Conservation (phyloP, 305 asterid species). For the Rubia tinctorum region DNA sequence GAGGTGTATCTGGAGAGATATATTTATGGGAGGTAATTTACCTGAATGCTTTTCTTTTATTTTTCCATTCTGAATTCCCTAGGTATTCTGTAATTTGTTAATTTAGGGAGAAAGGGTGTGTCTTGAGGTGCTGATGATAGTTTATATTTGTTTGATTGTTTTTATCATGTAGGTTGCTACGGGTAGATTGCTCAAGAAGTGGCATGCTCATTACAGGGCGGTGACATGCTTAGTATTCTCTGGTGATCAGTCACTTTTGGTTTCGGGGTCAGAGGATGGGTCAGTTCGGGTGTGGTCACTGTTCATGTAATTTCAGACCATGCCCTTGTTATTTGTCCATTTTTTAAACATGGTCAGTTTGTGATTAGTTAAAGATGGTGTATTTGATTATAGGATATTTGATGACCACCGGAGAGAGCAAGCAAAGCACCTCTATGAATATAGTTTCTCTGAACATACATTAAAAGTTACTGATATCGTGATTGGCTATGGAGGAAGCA, state of each 20-base stretch:
- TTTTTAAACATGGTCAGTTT: constrained; percentile 7
- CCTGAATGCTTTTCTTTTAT: not conserved
- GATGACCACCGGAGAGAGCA: constrained; percentile 56
- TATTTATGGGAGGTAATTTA: constrained; percentile 86
- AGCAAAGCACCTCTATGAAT: constrained; percentile 55
- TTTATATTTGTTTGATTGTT: not conserved
- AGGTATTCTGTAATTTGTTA: not conserved
- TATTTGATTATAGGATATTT: constrained; percentile 51
- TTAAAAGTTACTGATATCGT: constrained; percentile 73
- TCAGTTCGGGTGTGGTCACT: constrained; percentile 92
- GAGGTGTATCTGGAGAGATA: constrained; percentile 75
- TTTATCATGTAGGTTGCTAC: constrained; percentile 51
- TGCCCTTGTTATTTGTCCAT: not conserved
- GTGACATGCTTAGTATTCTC: constrained; percentile 72
- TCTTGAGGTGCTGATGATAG: not conserved
- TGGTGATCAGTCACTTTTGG: constrained; percentile 83
- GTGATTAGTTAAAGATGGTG: constrained; percentile 2
- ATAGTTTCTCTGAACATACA: constrained; percentile 77
- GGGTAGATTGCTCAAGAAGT: constrained; percentile 79
- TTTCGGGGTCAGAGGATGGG: constrained; percentile 92
- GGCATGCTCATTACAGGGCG: constrained; percentile 89
- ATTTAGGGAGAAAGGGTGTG: not conserved
- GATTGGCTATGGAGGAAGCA: constrained; percentile 68
- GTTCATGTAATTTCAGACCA: constrained; percentile 46
- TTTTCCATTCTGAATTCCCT: not conserved